phyloP scores from a whole-genome alignment of 1,284 basidiomycete genomes.

The Papiliotrema flavescens region DNA sequence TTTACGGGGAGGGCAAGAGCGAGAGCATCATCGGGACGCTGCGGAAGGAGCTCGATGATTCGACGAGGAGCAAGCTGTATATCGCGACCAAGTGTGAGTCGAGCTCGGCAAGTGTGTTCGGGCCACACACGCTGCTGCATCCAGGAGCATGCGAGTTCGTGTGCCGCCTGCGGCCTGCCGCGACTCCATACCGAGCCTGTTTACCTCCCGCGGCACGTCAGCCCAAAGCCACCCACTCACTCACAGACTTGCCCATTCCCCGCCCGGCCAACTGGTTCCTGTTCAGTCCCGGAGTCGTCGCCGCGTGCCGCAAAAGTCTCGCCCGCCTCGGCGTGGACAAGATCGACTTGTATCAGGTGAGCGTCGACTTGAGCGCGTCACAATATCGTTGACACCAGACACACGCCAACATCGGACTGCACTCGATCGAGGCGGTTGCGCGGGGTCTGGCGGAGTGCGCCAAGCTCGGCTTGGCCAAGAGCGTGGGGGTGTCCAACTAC shows the following conservation, averaged over 20 bases:
- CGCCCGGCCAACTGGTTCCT: constrained; percentile 29
- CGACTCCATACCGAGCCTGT: too few relatives aligned
- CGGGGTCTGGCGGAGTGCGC: constrained; percentile 33
- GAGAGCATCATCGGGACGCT: constrained; percentile 36
- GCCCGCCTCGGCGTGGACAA: constrained; percentile 34
- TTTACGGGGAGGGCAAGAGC: constrained; percentile 35
- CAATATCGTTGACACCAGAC: constrained; percentile 13
- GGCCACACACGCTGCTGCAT: too few relatives aligned
- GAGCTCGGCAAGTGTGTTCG: too few relatives aligned
- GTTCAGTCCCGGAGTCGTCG: constrained; percentile 34
- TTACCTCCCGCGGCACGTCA: background rate
- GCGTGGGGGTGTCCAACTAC: constrained; percentile 41
- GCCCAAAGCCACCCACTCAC: background rate
- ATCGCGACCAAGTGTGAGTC: constrained; percentile 39
- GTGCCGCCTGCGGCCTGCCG: too few relatives aligned
- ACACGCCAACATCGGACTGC: constrained; percentile 29
- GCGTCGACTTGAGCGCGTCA: too few relatives aligned
- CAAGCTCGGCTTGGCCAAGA: constrained; percentile 37
- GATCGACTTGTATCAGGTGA: constrained; percentile 38
- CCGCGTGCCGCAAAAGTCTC: constrained; percentile 27
- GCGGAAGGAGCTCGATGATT: constrained; percentile 28
- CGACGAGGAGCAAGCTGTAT: constrained; percentile 21
- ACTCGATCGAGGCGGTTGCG: constrained; percentile 32
- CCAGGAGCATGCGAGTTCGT: too few relatives aligned
- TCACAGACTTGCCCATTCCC: constrained; percentile 34